Base-by-base conservation (phyloP, 192 early-diverging fungal genomes). In the Neocallimastix lanati region DNA sequence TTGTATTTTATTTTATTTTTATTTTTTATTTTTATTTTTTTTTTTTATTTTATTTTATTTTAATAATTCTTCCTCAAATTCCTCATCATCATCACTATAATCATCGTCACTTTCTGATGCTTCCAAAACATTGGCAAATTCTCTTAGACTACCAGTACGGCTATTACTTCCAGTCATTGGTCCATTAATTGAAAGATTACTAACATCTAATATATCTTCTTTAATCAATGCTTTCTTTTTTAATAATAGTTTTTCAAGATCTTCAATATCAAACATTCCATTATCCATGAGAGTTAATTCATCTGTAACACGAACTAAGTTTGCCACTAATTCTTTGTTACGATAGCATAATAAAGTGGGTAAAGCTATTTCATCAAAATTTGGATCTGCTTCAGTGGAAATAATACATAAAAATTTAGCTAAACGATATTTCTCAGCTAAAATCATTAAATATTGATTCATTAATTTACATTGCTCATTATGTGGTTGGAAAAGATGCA, bases 311-410 rank as follows among this genome's bases (percentile, higher is more conserved):
- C 86, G 81, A 38, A 89, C 29, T 13, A 83, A 78, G 13, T 82
- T 81, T 15, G 78, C 82, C 16, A 82, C 77, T 13, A 86, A 36
- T 12, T 87, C 78, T 67, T 88, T 88, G 27, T 50, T 83, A 29
- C 82, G 38, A 80, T 90, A 90, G 14, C 81, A 84, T 28, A 90
- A 77, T 29, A 90, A 33, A 1, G 86, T 83, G 15, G 89, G 89
- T 77, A 88, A 78, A 5, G 86, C 86, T 27, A 90, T 81, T 14
- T 81, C 80, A 80, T 90, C 89, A 81, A 90, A 89, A 12, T 78
- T 79, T 29, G 81, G 77, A 79, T 90, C 88, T 5, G 89, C 89
- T 76, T 83, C 78, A 4, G 84, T 84, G 12, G 86, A 13, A 67
- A 67, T n/a, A 9, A 67, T 67, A 67, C 50, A 67, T 67, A 67